Conservation (phyloP, 805 yeast species). For the Saccharomycopsis malanga region DNA sequence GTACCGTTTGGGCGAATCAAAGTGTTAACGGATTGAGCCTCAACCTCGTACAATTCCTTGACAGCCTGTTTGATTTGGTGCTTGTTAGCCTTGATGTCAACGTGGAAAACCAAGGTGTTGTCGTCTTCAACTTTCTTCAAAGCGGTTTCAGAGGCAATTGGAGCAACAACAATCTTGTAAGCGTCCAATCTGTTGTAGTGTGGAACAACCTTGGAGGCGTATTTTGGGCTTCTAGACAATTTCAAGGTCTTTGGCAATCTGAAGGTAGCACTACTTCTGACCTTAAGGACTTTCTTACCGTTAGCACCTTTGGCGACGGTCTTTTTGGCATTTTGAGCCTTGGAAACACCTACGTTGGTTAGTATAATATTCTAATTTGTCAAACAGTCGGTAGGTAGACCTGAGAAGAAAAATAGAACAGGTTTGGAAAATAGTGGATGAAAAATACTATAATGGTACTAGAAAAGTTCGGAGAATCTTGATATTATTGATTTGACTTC, state of each 20-base stretch:
- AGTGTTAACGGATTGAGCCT: slow-evolving; percentile 90
- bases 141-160: slow-evolving; percentile 97
- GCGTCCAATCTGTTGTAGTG: slow-evolving; percentile 96
- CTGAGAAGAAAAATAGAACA: too few species aligned
- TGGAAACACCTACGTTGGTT: slow-evolving; percentile 29
- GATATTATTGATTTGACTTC: too few species aligned
- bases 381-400: background rate
- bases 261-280: slow-evolving; percentile 93
- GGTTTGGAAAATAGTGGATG: too few species aligned
- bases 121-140: slow-evolving; percentile 99
- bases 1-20: slow-evolving; percentile 98
- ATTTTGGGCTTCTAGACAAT: slow-evolving; percentile 90
- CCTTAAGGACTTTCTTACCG: slow-evolving; percentile 84
- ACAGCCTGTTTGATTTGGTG: slow-evolving; percentile 97
- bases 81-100: slow-evolving; percentile 95
- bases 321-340: slow-evolving; percentile 98
- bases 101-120: slow-evolving; percentile 98
- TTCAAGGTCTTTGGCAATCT: slow-evolving; percentile 95
- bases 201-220: slow-evolving; percentile 92
- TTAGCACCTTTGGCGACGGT: slow-evolving; percentile 97
- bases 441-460: too few species aligned
- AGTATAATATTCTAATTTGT: background rate
- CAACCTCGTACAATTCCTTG: slow-evolving; percentile 97
- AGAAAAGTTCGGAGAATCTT: too few species aligned
- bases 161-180: slow-evolving; percentile 87